phyloP scores from a whole-genome alignment of 2,329 filamentous ascomycete genomes.

The Hypoxylon sp. region DNA sequence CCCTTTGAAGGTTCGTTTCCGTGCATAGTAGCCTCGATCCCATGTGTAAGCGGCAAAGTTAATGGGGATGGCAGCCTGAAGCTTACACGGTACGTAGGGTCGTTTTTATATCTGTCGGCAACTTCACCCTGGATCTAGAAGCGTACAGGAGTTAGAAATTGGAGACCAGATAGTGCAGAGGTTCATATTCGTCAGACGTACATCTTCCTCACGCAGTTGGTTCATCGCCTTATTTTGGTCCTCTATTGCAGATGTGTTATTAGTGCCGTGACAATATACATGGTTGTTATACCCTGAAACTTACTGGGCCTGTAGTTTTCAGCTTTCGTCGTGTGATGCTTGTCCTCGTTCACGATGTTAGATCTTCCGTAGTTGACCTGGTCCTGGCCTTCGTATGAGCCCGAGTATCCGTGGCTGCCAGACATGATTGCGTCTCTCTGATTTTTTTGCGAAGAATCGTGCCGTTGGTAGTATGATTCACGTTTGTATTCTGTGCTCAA shows the following conservation, averaged over 20 bases:
- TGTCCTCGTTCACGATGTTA: conserved; percentile 33
- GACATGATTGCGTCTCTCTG: conserved; percentile 12
- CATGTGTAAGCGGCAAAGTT: background rate
- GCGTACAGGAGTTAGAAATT: background rate
- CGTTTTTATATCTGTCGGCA: conserved; percentile 39
- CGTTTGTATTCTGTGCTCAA: background rate
- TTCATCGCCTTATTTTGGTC: conserved; percentile 38
- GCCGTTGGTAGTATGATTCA: background rate
- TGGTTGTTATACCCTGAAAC: background rate
- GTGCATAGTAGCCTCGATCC: conserved; percentile 38
- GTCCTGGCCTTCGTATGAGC: conserved; percentile 34
- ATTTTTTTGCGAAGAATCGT: background rate
- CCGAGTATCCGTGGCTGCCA: conserved; percentile 20
- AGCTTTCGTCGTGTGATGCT: conserved; percentile 36
- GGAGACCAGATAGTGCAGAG: too few species aligned
- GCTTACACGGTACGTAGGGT: conserved; percentile 40
- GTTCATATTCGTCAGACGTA: conserved; percentile 12
- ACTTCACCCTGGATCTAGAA: conserved; percentile 33
- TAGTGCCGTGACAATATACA: background rate
- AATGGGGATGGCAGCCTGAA: background rate
- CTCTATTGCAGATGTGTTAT: conserved; percentile 23
- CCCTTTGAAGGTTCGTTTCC: conserved; percentile 41
- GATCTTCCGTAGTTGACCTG: conserved; percentile 35
- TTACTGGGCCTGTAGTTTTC: conserved; percentile 39
- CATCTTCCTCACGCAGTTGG: conserved; percentile 37